These are phyloP conservation scores for Exobasidium rhododendri DNA, from an alignment of 1,284 basidiomycete genomes.

Conservation along the genomic window DNA sequence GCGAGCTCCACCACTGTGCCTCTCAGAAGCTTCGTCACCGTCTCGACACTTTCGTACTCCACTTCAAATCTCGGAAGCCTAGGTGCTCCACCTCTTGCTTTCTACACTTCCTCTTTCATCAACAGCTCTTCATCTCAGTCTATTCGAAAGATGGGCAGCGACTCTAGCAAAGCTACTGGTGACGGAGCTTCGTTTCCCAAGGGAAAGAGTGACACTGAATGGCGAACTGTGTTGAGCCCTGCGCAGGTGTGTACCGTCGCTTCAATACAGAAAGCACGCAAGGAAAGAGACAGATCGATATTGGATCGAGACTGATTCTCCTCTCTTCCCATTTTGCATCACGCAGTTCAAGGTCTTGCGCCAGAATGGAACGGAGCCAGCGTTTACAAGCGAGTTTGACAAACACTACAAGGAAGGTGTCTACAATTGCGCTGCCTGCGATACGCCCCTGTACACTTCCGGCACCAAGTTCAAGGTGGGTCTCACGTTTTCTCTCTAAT, in stretches of 20 bases:
- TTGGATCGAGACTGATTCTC: background rate
- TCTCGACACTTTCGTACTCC: background rate
- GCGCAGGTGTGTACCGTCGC: conserved; percentile 60
- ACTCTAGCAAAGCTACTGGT: conserved; percentile 3
- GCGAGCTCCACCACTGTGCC: background rate
- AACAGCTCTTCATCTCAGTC: background rate
- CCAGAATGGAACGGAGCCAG: conserved; percentile 77
- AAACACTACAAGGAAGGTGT: conserved; percentile 65
- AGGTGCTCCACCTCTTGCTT: background rate
- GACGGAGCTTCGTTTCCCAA: conserved; percentile 14
- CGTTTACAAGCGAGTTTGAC: conserved; percentile 76
- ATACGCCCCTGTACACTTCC: conserved; percentile 60
- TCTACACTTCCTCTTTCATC: background rate
- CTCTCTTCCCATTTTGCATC: background rate
- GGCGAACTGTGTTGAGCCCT: conserved; percentile 74
- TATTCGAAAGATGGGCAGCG: conserved; percentile 16
- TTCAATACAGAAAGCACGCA: background rate
- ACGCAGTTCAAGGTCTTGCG: conserved; percentile 77
- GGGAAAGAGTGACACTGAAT: conserved; percentile 76
- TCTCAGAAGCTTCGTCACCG: background rate
- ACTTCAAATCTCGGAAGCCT: background rate
- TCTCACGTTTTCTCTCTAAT: no score
- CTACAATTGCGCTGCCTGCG: conserved; percentile 61
- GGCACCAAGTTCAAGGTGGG: conserved; percentile 74
- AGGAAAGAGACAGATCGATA: conserved; percentile 61